These are phyloP conservation scores for Cyberlindnera americana DNA, from an alignment of 805 yeast genomes.

Conservation along the genomic window DNA sequence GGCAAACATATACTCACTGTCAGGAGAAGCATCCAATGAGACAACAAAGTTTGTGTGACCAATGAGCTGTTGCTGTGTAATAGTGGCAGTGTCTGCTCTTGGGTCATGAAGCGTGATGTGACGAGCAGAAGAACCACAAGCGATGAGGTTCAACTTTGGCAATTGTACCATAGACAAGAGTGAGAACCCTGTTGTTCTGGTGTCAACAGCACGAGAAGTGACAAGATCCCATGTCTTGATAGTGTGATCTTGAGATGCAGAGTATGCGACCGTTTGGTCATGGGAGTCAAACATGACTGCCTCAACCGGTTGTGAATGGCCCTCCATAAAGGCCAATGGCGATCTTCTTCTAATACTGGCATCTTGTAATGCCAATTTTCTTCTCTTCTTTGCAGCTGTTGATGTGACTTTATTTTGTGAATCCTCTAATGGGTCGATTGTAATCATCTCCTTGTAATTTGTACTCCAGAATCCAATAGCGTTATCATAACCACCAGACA, in stretches of 20 bases:
- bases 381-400: slow-evolving; percentile 83
- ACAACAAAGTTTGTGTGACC: slow-evolving; percentile 95
- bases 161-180: slow-evolving; percentile 71
- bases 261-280: slow-evolving; percentile 82
- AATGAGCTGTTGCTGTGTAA: slow-evolving; percentile 66
- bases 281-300: slow-evolving; percentile 69
- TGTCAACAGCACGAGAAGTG: slow-evolving; percentile 80
- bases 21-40: slow-evolving; percentile 68
- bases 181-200: slow-evolving; percentile 83
- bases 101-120: slow-evolving; percentile 95
- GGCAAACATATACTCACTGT: slow-evolving; percentile 74
- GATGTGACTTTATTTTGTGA: slow-evolving; percentile 51
- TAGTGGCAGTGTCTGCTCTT: slow-evolving; percentile 56
- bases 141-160: slow-evolving; percentile 65
- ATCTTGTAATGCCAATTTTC: slow-evolving; percentile 75
- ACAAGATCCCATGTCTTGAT: slow-evolving; percentile 95
- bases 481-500: slow-evolving; percentile 83
- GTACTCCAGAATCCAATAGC: slow-evolving; percentile 88
- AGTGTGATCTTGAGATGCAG: slow-evolving; percentile 94
- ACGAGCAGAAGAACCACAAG: slow-evolving; percentile 97
- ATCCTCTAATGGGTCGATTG: slow-evolving; percentile 46
- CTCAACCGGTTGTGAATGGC: slow-evolving; percentile 86
- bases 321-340: slow-evolving; percentile 73
- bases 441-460: slow-evolving; percentile 75
- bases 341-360: slow-evolving; percentile 75